Conservation (phyloP, 768 basidiomycete genomes). For the Mycena galopus region DNA sequence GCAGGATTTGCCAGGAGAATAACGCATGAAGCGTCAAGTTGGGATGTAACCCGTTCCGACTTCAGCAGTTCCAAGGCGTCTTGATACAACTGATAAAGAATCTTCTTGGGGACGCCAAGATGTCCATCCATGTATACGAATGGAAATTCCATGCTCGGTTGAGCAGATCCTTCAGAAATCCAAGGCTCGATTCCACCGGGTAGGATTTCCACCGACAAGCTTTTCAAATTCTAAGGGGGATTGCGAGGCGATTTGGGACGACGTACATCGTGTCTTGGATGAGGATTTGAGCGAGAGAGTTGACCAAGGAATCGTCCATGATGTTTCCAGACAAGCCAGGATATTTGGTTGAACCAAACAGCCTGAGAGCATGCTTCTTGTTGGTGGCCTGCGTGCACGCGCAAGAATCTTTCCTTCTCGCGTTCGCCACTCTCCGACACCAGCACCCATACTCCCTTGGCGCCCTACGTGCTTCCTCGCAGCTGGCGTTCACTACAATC, state of each 20-base stretch:
- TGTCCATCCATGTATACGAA: conserved; percentile 71
- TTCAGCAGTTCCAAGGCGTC: conserved; percentile 54
- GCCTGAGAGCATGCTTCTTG: conserved; percentile 8
- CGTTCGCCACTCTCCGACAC: no score
- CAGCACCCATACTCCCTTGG: conserved; percentile 3
- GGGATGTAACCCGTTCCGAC: conserved; percentile 34
- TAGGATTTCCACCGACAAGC: conserved; percentile 68
- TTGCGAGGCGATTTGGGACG: background rate
- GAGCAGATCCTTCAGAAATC: conserved; percentile 42
- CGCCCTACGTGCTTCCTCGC: no score
- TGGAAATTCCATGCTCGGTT: conserved; percentile 52
- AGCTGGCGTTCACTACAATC: no score
- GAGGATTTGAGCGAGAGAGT: conserved; percentile 18
- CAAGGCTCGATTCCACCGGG: conserved; percentile 69
- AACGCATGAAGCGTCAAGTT: conserved; percentile 54
- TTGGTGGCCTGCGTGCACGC: conserved; percentile 1
- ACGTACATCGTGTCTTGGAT: conserved; percentile 17
- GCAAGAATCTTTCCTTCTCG: background rate
- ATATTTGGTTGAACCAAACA: background rate
- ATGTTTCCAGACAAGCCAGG: background rate
- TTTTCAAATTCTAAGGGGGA: conserved; percentile 42
- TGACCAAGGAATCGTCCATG: conserved; percentile 12
- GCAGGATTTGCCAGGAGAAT: conserved; percentile 78
- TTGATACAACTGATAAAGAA: conserved; percentile 66
- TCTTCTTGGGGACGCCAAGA: conserved; percentile 74